Conservation (phyloP, 2,329 filamentous ascomycete species). For the Trichoderma guizhouense region DNA sequence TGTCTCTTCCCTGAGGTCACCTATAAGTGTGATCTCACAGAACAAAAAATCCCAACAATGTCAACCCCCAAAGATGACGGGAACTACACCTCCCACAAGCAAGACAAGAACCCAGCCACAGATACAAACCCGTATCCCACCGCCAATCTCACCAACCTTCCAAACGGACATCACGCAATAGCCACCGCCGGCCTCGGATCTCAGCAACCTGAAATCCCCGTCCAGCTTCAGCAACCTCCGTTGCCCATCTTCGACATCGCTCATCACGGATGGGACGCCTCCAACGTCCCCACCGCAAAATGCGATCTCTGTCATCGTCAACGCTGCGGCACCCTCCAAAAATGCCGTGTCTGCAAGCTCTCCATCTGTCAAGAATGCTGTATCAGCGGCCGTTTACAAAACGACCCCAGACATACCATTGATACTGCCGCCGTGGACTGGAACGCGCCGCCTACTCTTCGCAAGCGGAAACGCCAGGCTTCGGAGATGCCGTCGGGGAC, state of each 20-base stretch:
- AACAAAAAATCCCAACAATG: not conserved
- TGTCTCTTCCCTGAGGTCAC: not conserved
- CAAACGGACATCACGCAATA: not conserved
- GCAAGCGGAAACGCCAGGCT: not conserved
- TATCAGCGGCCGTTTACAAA: slow-evolving; percentile 16
- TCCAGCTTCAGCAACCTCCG: not conserved
- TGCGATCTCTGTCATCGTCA: slow-evolving; percentile 28
- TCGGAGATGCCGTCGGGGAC: not conserved
- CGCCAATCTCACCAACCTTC: not conserved
- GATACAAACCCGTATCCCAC: not conserved
- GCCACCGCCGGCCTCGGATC: not conserved
- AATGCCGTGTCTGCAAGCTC: slow-evolving; percentile 26
- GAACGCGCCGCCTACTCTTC: slow-evolving; percentile 13
- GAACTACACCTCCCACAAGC: not conserved
- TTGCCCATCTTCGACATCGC: slow-evolving; percentile 11
- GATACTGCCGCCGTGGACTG: slow-evolving; percentile 22
- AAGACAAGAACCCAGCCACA: not conserved
- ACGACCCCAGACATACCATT: slow-evolving; percentile 23
- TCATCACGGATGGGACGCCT: slow-evolving; percentile 24
- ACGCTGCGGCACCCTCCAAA: slow-evolving; percentile 25
- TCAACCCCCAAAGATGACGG: not conserved
- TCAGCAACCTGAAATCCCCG: not conserved
- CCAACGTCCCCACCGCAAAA: slow-evolving; percentile 26
- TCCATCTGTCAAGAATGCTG: slow-evolving; percentile 26
- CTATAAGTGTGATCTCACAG: not conserved